Evolutionary conservation across 2,329 filamentous ascomycete species (phyloP), one percentile per base, ranked within the genome.

Genomic region (Lojkania enalia): DNA sequence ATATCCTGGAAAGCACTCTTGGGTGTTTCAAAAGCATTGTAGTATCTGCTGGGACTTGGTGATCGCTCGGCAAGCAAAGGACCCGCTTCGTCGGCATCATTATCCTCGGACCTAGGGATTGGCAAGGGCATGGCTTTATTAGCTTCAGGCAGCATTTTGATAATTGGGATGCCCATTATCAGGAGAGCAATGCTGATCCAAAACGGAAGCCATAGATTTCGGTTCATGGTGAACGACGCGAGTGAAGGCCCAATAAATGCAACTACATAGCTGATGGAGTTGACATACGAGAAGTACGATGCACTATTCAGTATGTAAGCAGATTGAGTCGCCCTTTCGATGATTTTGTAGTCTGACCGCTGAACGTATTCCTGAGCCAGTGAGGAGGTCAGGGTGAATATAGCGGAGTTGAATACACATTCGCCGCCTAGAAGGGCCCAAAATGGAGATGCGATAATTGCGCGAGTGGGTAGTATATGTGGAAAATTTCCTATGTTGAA

Each of bases 231-330:
- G 30, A 60, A 49, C 0, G 66, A 61, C 1, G 68, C 66, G 19
- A 70, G 40, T 0, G 66, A 63, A 2, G 67, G 68, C 1, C 67
- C 64, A 15, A 66, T 46, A 37, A 70, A 66, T 2, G 57, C 55
- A 14, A 68, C 62, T 1, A 71, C 58, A 29, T 70, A 71, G 13
- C 59, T 54, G 2, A 55, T 63, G 1, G 64, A 67, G 37, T 57
- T 64, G 27, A 69, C 58, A 31, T 68, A 68, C 0, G 65, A 67
- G 38, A 70, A 68, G 48, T 65, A 65, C 1, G 66, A 65, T 27
- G 66, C 63, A 5, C 64, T 69, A 30, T 5, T 3, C 18, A 0
- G n/a, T 19, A 12, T 2, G 3, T 58, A 3, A 60, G 48, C 15
- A 18, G 2, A 31, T 20, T 20, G 19, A 21, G 5, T 5, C 18